Evolutionary conservation across 192 early-diverging fungal species (phyloP), one percentile per base, ranked within the genome.

Genomic region (Entophlyctis luteolus): DNA sequence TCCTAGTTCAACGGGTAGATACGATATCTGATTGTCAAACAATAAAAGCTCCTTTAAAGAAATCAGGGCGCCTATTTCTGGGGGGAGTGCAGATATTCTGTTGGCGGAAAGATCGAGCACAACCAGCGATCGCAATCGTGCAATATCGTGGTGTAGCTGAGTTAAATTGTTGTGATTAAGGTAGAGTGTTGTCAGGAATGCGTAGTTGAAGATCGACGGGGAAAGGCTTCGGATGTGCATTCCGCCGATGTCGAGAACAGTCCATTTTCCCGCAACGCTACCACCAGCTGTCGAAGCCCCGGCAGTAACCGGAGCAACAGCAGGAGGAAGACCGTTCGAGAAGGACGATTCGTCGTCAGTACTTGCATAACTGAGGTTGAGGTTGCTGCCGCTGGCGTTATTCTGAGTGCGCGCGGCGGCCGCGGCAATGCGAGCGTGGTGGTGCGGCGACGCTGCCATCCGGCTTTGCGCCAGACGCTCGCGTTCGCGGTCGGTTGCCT

Each of bases 121-220:
- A 20, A 78, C 86, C 33, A 98, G 82, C 45, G 77, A 78, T 50
- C 70, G 58, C 39, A 97, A 77, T 38, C 87, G 74, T 6, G 81
- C 56, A 31, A 97, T 86, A 16, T 89, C 86, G 12, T 84, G 75
- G 2, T 92, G 84, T 23, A 98, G 48, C 45, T 82, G 81, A 46
- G 88, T 83, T 28, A 98, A 79, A 70, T 89, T 89, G 86, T 98
- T 98, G 84, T 98, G 92, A 73, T 94, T 97, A 73, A 98, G 79
- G 65, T 95, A 98, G 8, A 98, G 84, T 31, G 85, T 88, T 25
- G 93, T 97, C 47, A 98, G 79, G 74, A 97, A 97, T 1, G 62
- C 54, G 74, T 94, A 98, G 2, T 74, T 74, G 74, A 95, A 97
- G 49, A 97, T 71, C 37, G 84, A 80, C 33, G 77, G 65, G 20